Evolutionary conservation across 225 moss, liverwort and hornwort genomes (phyloP).

Genomic region (Polytrichum commune): DNA sequence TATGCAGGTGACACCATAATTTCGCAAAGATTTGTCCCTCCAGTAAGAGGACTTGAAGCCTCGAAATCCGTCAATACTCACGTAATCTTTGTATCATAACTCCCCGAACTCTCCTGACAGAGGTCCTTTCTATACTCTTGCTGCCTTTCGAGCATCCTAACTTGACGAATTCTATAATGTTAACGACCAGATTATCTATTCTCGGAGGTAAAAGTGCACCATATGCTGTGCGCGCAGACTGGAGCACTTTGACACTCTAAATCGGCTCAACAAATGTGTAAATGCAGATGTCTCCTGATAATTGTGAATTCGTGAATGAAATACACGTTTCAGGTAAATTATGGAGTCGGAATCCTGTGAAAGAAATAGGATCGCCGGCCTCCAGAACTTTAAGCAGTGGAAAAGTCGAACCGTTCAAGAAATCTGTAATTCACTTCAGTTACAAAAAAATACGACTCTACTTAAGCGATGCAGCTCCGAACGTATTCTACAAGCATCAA

Average conservation of each 20-base stretch:
- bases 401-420: neutral
- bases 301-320: too few relatives aligned
- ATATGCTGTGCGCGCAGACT: too few relatives aligned
- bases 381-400: neutral
- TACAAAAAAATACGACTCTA: neutral
- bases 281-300: too few relatives aligned
- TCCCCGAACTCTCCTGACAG: neutral
- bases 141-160: too few relatives aligned
- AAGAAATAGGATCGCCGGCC: neutral
- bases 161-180: too few relatives aligned
- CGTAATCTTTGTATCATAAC: neutral
- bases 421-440: neutral
- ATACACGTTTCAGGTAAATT: neutral
- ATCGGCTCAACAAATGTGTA: too few relatives aligned
- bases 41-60: neutral
- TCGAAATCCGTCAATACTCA: neutral
- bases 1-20: too few relatives aligned
- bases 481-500: too few relatives aligned
- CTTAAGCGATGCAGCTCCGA: neutral
- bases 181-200: too few relatives aligned
- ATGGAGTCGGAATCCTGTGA: neutral
- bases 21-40: neutral
- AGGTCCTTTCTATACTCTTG: too few relatives aligned
- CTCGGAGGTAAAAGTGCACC: too few relatives aligned
- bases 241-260: too few relatives aligned